Evolutionary conservation across 257 asterid species (phyloP).

Genomic region (Scutellaria minor): DNA sequence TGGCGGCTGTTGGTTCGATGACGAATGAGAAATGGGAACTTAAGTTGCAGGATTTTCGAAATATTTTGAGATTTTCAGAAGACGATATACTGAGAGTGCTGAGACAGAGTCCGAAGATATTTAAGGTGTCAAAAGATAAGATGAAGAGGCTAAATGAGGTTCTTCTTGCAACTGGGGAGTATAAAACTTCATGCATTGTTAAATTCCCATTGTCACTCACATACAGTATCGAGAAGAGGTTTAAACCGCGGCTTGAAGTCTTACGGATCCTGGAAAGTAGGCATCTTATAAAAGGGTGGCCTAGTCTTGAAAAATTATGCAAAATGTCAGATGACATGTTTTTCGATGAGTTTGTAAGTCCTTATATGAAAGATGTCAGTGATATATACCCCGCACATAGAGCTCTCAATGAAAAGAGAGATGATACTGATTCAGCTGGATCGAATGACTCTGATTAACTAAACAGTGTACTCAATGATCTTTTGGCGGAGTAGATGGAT

Average conservation of each 20-base stretch:
- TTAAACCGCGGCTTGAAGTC: conserved; percentile 43
- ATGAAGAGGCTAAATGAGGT: conserved; percentile 33
- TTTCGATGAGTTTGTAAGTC: conserved; percentile 34
- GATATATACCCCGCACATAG: not conserved
- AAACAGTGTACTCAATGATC: not conserved
- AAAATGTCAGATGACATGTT: conserved; percentile 22
- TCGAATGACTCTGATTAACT: not conserved
- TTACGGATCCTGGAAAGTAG: conserved; percentile 41
- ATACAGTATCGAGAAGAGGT: conserved; percentile 45
- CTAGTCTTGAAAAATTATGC: conserved; percentile 28
- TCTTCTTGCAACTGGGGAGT: conserved; percentile 42
- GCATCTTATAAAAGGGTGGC: conserved; percentile 35
- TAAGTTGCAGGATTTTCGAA: conserved; percentile 42
- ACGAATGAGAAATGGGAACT: conserved; percentile 36
- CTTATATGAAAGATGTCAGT: conserved; percentile 30
- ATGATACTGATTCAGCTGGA: not conserved
- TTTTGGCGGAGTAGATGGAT: not conserved
- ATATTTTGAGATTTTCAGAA: conserved; percentile 44
- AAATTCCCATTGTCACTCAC: conserved; percentile 33
- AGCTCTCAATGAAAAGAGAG: not conserved
- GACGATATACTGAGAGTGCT: conserved; percentile 36
- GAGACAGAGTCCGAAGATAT: conserved; percentile 34
- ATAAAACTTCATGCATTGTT: conserved; percentile 31
- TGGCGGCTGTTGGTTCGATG: conserved; percentile 38
- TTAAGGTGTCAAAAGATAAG: conserved; percentile 39